phyloP scores from a whole-genome alignment of 805 yeast species.

The Kurtzmaniella cleridarum region DNA sequence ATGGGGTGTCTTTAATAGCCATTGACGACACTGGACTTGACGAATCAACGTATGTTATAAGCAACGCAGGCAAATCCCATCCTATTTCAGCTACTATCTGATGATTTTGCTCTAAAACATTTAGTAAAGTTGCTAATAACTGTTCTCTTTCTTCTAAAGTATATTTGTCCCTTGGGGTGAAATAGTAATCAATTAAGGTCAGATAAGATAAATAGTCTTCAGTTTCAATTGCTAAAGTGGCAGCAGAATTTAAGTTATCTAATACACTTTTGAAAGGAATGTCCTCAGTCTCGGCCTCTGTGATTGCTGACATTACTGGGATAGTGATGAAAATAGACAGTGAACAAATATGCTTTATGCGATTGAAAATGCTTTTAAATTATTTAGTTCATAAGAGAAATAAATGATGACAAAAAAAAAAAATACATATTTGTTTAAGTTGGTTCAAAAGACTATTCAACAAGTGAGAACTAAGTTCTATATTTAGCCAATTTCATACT shows the following conservation, averaged over 20 bases:
- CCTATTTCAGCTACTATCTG: constrained; percentile 64
- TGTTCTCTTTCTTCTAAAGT: constrained; percentile 43
- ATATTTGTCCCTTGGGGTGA: constrained; percentile 43
- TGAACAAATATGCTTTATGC: background rate
- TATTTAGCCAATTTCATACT: no score
- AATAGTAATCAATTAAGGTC: constrained; percentile 62
- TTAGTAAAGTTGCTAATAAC: constrained; percentile 43
- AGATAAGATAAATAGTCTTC: constrained; percentile 66
- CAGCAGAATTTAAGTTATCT: constrained; percentile 24
- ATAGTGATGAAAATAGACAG: background rate
- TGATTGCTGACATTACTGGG: constrained; percentile 6
- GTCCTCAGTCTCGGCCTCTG: constrained; percentile 19
- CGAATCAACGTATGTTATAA: constrained; percentile 50
- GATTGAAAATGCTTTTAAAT: background rate
- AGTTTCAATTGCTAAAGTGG: constrained; percentile 35
- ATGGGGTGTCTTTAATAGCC: constrained; percentile 32
- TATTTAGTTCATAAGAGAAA: no score
- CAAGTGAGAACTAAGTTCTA: no score
- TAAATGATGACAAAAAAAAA: no score
- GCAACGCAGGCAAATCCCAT: constrained; percentile 82
- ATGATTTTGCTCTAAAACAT: constrained; percentile 39
- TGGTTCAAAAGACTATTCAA: no score
- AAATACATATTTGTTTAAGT: no score
- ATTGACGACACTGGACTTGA: constrained; percentile 5
- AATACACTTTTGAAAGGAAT: constrained; percentile 20